Evolutionary conservation across 106 monocot species (phyloP).

Genomic region (Chionographis japonica): DNA sequence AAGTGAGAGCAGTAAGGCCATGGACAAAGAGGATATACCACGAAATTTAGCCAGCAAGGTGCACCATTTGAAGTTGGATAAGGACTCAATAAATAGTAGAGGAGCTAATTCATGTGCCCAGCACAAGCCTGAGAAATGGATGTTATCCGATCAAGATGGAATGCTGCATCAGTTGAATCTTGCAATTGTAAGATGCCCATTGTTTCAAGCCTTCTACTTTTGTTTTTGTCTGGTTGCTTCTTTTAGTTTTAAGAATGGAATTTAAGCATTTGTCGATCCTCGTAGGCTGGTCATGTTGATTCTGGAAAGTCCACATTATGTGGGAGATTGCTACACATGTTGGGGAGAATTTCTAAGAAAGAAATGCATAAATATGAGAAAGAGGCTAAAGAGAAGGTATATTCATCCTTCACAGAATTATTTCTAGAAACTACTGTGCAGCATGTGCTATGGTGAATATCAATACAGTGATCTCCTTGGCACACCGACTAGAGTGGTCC

Average conservation of each 20-base stretch:
- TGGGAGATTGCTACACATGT: conserved; percentile 76
- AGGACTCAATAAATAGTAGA: conserved; percentile 15
- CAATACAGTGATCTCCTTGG: too few species aligned
- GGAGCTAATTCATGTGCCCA: conserved; percentile 19
- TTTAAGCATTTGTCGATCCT: background rate
- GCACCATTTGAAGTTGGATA: conserved; percentile 44
- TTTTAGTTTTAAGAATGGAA: conserved; percentile 2
- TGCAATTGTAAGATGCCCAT: conserved; percentile 59
- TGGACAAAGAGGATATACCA: conserved; percentile 6
- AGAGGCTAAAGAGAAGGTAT: conserved; percentile 87
- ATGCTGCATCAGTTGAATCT: conserved; percentile 62
- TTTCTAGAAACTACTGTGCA: too few species aligned
- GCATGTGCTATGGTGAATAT: too few species aligned
- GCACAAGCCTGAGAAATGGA: conserved; percentile 86
- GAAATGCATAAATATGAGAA: conserved; percentile 94
- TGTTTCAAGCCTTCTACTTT: background rate
- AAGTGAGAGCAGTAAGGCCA: conserved; percentile 14
- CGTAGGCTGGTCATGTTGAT: conserved; percentile 95
- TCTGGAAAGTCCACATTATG: conserved; percentile 97
- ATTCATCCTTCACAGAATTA: background rate
- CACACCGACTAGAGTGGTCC: too few species aligned
- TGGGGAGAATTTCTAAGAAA: conserved; percentile 78
- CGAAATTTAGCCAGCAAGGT: conserved; percentile 28
- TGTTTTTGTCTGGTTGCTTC: too few species aligned
- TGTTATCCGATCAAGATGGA: conserved; percentile 47